These are phyloP conservation scores for Aspergillus campestris DNA, from an alignment of 495 filamentous ascomycete species.

Conservation along the genomic window DNA sequence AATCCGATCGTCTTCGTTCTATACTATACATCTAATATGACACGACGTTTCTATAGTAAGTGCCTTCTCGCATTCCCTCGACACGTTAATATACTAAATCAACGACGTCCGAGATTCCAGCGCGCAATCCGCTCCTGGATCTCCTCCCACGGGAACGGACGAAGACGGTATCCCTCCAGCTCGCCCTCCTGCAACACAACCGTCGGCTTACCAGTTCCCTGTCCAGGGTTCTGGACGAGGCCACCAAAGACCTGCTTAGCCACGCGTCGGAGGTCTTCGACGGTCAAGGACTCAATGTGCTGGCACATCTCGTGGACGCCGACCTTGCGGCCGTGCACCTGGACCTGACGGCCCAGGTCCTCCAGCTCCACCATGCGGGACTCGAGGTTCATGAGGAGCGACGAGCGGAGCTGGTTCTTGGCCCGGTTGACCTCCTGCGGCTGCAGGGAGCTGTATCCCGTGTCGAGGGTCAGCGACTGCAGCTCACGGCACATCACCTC, in stretches of 20 bases:
- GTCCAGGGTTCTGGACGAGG: constrained; percentile 61
- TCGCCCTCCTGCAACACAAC: constrained; percentile 81
- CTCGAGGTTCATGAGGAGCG: constrained; percentile 95
- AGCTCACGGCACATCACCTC: constrained; percentile 93
- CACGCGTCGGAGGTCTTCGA: constrained; percentile 78
- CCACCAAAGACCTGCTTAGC: constrained; percentile 73
- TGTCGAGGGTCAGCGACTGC: constrained; percentile 63
- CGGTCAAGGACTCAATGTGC: constrained; percentile 73
- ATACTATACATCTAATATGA: too few relatives aligned
- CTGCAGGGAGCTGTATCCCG: constrained; percentile 59
- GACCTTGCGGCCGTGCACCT: constrained; percentile 87
- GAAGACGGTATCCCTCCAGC: constrained; percentile 34
- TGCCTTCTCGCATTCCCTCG: too few relatives aligned
- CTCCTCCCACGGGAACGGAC: constrained; percentile 68
- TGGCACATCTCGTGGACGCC: constrained; percentile 87
- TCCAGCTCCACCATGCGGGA: constrained; percentile 97
- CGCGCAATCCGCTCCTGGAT: constrained; percentile 75
- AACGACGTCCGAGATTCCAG: constrained; percentile 75
- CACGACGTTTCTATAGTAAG: too few relatives aligned
- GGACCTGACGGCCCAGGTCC: constrained; percentile 91
- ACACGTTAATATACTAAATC: constrained; percentile 7
- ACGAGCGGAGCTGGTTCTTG: constrained; percentile 92
- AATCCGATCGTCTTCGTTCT: too few relatives aligned
- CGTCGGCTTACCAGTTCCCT: constrained; percentile 84
- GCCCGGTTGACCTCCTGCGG: constrained; percentile 81